Evolutionary conservation across 345 rosid species (phyloP).

Genomic region (Camelina laxa): DNA sequence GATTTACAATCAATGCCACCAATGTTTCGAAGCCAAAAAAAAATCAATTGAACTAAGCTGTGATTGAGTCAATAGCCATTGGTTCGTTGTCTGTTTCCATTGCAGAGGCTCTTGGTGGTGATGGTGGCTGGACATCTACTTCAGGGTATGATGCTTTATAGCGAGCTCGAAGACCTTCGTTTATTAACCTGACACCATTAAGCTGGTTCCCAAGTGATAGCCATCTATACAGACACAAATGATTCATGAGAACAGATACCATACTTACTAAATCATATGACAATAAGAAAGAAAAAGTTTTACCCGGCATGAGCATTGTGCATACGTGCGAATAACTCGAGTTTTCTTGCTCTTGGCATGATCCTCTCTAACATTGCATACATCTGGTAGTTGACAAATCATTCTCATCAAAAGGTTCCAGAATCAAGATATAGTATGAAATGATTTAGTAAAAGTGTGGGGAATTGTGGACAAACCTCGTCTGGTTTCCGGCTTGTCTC

Average conservation of each 20-base stretch:
- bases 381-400: conserved; percentile 61
- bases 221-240: conserved; percentile 58
- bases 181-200: conserved; percentile 82
- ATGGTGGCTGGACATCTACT: conserved; percentile 76
- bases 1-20: conserved; percentile 33
- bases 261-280: background rate
- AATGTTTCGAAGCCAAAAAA: conserved; percentile 3
- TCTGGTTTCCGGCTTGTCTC: conserved; percentile 99
- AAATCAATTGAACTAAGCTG: conserved; percentile 25
- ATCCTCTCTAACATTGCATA: conserved; percentile 97
- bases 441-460: background rate
- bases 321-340: conserved; percentile 97
- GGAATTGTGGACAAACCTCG: conserved; percentile 64
- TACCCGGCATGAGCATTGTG: conserved; percentile 99
- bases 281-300: background rate
- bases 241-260: background rate
- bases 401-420: background rate
- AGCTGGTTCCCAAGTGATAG: conserved; percentile 95
- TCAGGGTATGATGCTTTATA: conserved; percentile 96
- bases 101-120: conserved; percentile 83
- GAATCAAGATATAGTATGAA: background rate
- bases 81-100: conserved; percentile 69
- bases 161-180: conserved; percentile 92
- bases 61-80: conserved; percentile 53
- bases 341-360: conserved; percentile 93